Percentiles rank a stretch among this genome's conserved stretches.
phyloP scores from a whole-genome alignment of 2,329 filamentous ascomycete genomes.

The Diaporthe sp. region DNA sequence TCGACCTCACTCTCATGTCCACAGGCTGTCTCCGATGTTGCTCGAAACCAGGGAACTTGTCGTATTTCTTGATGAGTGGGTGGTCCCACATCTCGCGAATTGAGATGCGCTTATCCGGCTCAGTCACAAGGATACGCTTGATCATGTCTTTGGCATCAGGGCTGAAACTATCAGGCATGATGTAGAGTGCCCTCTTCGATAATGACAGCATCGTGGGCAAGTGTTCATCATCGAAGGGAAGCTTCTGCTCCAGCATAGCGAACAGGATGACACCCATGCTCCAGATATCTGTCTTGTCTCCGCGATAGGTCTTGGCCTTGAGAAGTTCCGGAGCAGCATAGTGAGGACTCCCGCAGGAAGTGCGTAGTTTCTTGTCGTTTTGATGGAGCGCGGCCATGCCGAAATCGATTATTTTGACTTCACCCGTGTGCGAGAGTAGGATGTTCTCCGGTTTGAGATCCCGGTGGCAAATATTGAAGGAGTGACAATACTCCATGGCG shows the following conservation, averaged over 20 bases:
- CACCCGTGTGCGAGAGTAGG: constrained; percentile 79
- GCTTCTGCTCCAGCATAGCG: constrained; percentile 84
- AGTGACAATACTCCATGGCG: constrained; percentile 92
- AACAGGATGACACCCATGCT: constrained; percentile 92
- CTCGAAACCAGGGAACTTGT: constrained; percentile 78
- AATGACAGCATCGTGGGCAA: constrained; percentile 68
- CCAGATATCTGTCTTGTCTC: constrained; percentile 93
- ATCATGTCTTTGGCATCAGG: constrained; percentile 84
- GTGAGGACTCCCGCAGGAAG: constrained; percentile 95
- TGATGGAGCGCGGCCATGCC: constrained; percentile 96
- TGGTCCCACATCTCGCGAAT: constrained; percentile 89
- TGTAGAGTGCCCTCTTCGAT: constrained; percentile 71
- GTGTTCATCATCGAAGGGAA: constrained; percentile 84
- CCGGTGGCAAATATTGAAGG: constrained; percentile 94
- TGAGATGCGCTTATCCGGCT: constrained; percentile 83
- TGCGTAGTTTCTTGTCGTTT: constrained; percentile 82
- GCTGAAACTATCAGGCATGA: constrained; percentile 74
- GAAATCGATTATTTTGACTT: constrained; percentile 96
- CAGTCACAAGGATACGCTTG: constrained; percentile 80
- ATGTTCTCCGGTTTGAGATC: constrained; percentile 99
- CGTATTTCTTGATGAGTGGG: constrained; percentile 87
- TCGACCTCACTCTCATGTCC: constrained; percentile 72
- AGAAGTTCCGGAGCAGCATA: constrained; percentile 96
- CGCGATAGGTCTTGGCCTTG: constrained; percentile 81
- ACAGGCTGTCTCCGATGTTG: constrained; percentile 66